Evolutionary conservation across 2,329 filamentous ascomycete species (phyloP).

Genomic region (Sarocladiaceae sp.): DNA sequence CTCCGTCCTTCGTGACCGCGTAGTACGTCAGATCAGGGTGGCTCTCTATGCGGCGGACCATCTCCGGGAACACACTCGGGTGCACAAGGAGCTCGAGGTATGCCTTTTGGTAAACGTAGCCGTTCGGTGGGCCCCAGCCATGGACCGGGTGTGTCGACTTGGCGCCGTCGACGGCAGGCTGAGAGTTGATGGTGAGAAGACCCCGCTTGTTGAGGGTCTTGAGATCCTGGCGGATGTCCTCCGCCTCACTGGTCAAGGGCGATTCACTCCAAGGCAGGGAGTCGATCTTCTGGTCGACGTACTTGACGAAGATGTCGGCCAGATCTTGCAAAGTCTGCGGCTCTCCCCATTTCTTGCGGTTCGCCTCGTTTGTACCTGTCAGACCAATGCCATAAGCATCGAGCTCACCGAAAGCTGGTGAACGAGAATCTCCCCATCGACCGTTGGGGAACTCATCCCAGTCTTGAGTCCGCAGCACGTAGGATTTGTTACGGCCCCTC

Average conservation of each 20-base stretch:
- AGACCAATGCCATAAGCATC: constrained; percentile 91
- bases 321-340: constrained; percentile 76
- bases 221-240: constrained; percentile 69
- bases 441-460: constrained; percentile 99
- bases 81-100: constrained; percentile 90
- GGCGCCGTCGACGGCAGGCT: constrained; percentile 86
- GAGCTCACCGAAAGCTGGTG: constrained; percentile 90
- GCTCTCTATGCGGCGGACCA: constrained; percentile 70
- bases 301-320: constrained; percentile 75
- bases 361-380: constrained; percentile 91
- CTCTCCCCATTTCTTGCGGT: constrained; percentile 90
- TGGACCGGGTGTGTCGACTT: constrained; percentile 82
- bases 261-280: constrained; percentile 92
- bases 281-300: constrained; percentile 73
- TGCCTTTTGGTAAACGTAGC: constrained; percentile 97
- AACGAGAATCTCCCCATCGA: constrained; percentile 94
- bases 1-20: constrained; percentile 77
- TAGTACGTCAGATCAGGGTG: constrained; percentile 88
- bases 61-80: constrained; percentile 68
- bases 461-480: constrained; percentile 89
- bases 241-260: constrained; percentile 75
- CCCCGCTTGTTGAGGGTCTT: constrained; percentile 79
- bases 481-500: constrained; percentile 94
- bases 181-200: constrained; percentile 92
- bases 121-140: constrained; percentile 91